Conservation (phyloP, 306 rosid species). For the Inga leiocalycina region DNA sequence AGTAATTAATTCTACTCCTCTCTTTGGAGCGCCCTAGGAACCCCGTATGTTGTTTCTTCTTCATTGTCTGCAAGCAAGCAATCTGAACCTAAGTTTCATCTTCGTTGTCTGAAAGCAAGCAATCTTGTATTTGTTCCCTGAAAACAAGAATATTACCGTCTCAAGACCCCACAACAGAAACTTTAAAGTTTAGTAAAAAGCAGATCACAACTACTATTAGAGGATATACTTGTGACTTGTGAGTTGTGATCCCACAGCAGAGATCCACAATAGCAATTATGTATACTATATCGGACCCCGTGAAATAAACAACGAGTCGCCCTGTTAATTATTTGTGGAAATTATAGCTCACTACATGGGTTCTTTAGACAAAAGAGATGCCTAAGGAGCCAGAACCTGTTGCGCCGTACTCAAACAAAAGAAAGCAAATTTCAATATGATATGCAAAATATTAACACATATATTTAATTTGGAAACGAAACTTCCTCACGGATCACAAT, state of each 20-base stretch:
- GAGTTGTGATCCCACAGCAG: conserved; percentile 6
- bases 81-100: conserved; percentile 50
- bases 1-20: neutral
- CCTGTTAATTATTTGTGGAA: neutral
- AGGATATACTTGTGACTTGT: neutral
- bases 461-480: neutral
- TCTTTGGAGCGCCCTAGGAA: neutral
- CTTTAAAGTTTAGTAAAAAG: neutral
- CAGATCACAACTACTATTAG: neutral
- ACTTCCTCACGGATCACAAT: neutral
- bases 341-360: neutral
- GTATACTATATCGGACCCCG: neutral
- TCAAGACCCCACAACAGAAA: neutral
- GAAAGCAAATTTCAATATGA: neutral
- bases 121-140: conserved; percentile 93
- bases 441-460: neutral
- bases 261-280: conserved; percentile 4
- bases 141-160: conserved; percentile 37
- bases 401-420: neutral
- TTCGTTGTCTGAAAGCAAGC: conserved; percentile 74
- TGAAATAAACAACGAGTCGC: neutral
- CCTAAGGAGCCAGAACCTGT: neutral
- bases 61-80: conserved; percentile 58
- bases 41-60: conserved; percentile 45
- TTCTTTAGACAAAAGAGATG: neutral